Evolutionary conservation across 495 filamentous ascomycete species (phyloP), one percentile per base, ranked within the genome.

Genomic region (Xylaria flabelliformis): DNA sequence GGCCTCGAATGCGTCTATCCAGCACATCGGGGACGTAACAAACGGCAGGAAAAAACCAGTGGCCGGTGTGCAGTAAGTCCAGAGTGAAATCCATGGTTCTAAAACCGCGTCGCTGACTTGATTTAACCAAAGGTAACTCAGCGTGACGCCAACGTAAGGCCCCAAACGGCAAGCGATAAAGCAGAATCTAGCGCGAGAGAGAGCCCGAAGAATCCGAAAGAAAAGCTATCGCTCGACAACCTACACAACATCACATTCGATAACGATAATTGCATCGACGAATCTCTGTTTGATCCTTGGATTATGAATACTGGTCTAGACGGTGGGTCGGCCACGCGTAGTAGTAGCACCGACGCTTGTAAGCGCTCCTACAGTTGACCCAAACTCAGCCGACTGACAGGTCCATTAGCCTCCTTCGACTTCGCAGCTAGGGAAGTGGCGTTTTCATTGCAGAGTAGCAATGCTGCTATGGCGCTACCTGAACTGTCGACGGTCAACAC

Each of bases 1-100:
- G 51, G 51, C 51, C 51, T 55, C 51, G 51, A 55, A 21, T 55
- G 51, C 9, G 51, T 55, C n/a, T 55, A 55, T 29, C 51, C 51
- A 55, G 51, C 51, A 15, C 51, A 55, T 29, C 24, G 51, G 51
- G 51, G 21, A 12, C 51, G 51, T 8, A 55, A 4, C 21, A 55
- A 55, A 55, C 51, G 51, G 13, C 51, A 55, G 6, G 51, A 29
- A 55, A 55, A 55, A 12, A 9, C 51, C n/a, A 55, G 26, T 55
- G 4, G 51, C 24, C 24, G 51, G 29, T 24, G 21, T 29, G 7
- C 15, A 29, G 51, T 55, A 55, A 24, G 51, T 55, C 2, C 12
- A 55, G 51, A 29, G 51, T 55, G 24, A 55, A 55, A 29, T 29
- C 51, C 51, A 12, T 55, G 1, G 2, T 4, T 55, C 13, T 0